Evolutionary conservation across 805 yeast genomes (phyloP).

Genomic region (Teunomyces tritomae): DNA sequence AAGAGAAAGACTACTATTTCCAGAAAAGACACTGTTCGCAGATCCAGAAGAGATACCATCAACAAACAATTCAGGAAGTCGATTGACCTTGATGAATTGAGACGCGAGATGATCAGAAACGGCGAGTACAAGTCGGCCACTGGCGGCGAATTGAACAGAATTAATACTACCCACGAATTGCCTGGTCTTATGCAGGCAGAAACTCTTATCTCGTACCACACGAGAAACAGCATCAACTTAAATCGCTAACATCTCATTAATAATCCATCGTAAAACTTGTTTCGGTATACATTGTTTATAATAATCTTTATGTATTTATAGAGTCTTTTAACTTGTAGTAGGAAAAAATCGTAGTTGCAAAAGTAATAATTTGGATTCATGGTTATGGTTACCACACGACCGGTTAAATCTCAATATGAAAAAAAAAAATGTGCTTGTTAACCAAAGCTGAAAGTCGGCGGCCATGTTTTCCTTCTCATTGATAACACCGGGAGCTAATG

Average conservation of each 20-base stretch:
- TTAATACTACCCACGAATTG: conserved; percentile 44
- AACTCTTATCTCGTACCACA: conserved; percentile 42
- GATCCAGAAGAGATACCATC: conserved; percentile 17
- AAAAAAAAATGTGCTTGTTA: neutral
- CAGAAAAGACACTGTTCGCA: conserved; percentile 18
- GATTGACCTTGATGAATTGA: conserved; percentile 30
- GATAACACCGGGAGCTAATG: conserved; percentile 26
- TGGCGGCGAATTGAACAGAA: conserved; percentile 37
- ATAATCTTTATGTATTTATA: neutral
- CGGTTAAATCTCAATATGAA: neutral
- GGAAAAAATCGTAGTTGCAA: no score
- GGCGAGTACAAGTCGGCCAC: conserved; percentile 38
- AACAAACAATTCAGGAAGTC: conserved; percentile 32
- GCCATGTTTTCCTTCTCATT: conserved; percentile 38
- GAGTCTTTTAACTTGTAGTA: neutral
- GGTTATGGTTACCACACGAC: neutral
- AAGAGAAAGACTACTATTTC: conserved; percentile 29
- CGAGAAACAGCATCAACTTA: conserved; percentile 37
- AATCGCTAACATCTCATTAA: conserved; percentile 7
- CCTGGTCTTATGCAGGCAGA: conserved; percentile 52
- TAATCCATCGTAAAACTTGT: neutral
- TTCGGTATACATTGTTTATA: conserved; percentile 1
- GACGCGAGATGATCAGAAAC: conserved; percentile 35
- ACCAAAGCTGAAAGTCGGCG: neutral
- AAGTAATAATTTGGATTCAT: neutral